Evolutionary conservation across 2,329 filamentous ascomycete species (phyloP).

Genomic region (Monosporascus sp.): DNA sequence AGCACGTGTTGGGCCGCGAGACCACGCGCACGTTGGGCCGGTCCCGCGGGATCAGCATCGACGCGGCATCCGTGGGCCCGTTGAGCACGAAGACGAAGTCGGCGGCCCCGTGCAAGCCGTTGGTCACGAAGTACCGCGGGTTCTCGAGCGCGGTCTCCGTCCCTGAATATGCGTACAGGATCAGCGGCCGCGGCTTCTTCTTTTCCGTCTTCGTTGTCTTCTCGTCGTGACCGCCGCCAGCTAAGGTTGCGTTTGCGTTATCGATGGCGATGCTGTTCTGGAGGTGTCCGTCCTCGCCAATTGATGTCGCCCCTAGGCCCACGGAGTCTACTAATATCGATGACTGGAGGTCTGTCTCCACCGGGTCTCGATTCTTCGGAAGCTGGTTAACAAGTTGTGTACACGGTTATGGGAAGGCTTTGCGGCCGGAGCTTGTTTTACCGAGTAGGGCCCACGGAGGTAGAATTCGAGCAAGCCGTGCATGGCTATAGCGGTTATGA

Average conservation of each 20-base stretch:
- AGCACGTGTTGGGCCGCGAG: conserved; percentile 28
- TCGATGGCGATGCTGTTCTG: neutral
- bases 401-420: too few species aligned
- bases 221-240: neutral
- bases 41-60: conserved; percentile 18
- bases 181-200: conserved; percentile 17
- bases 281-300: too few species aligned
- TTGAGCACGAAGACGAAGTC: conserved; percentile 38
- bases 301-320: too few species aligned
- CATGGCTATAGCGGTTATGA: neutral
- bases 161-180: conserved; percentile 33
- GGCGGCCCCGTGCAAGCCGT: conserved; percentile 31
- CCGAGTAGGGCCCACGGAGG: neutral
- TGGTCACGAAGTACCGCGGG: conserved; percentile 30
- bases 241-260: too few species aligned
- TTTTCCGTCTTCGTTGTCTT: neutral
- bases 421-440: neutral
- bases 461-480: neutral
- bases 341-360: too few species aligned
- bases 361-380: too few species aligned
- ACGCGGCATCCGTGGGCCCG: conserved; percentile 23
- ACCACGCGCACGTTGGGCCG: too few species aligned
- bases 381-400: too few species aligned
- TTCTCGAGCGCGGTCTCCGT: conserved; percentile 27
- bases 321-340: too few species aligned